Percentiles rank a stretch among this genome's conserved stretches.
These are phyloP conservation scores for Candida pseudocylindracea DNA, from an alignment of 1,139 yeast genomes.

Conservation along the genomic window DNA sequence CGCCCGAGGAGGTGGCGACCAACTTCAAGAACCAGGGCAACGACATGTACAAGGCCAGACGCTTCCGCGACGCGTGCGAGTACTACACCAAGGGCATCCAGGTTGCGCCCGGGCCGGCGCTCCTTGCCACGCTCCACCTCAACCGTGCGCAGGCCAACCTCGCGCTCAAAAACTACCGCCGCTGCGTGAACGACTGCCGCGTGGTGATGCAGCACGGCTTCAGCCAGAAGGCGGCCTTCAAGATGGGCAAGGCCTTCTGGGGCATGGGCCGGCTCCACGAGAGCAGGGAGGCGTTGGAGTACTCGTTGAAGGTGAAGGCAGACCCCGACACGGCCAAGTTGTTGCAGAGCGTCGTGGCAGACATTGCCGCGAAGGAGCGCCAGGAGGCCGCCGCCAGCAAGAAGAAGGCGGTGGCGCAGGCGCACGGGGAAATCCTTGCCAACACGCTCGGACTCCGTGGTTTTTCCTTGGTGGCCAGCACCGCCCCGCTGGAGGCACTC, in stretches of 20 bases:
- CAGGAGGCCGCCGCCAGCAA: constrained; percentile 11
- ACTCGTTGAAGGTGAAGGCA: constrained; percentile 24
- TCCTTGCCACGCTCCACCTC: constrained; percentile 38
- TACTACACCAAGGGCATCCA: constrained; percentile 67
- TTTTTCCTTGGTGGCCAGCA: constrained; percentile 21
- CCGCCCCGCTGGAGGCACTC: constrained; percentile 24
- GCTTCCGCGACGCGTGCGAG: constrained; percentile 54
- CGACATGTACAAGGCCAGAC: constrained; percentile 51
- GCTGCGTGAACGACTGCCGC: constrained; percentile 69
- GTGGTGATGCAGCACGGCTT: constrained; percentile 45
- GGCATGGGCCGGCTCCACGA: constrained; percentile 51
- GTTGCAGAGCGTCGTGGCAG: constrained; percentile 9
- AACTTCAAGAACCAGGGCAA: constrained; percentile 90
- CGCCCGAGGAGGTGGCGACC: constrained; percentile 75
- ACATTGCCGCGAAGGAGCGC: constrained; percentile 11
- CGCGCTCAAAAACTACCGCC: constrained; percentile 64
- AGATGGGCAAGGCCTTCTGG: constrained; percentile 68
- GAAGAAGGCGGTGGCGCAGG: constrained; percentile 10
- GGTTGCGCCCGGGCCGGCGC: constrained; percentile 26
- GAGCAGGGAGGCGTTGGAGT: constrained; percentile 39
- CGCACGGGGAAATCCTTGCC: constrained; percentile 7
- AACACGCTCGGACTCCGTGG: constrained; percentile 33
- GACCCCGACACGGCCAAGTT: constrained; percentile 39
- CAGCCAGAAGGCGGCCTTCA: constrained; percentile 63
- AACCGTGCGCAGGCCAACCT: constrained; percentile 88